Evolutionary conservation across 1,284 basidiomycete species (phyloP), one percentile per base, ranked within the genome.

Genomic region (Ustilago nuda): DNA sequence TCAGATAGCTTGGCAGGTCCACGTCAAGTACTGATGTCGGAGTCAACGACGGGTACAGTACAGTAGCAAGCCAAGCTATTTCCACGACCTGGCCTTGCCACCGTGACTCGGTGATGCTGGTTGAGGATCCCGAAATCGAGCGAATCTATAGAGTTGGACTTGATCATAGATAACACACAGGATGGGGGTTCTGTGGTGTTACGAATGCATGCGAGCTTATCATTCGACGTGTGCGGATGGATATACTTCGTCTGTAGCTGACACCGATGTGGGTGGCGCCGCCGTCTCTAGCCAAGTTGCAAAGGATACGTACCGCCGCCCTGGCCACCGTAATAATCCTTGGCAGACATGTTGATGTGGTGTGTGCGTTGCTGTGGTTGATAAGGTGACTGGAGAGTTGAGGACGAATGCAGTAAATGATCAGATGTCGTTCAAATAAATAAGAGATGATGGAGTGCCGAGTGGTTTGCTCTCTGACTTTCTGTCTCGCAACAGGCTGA

Each of bases 311-410:
- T 73, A 76, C 74, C 75, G 55, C 66, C 68, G 19, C 56, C 61
- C 48, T 69, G 66, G 43, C 76, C 76, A 43, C 76, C 76, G 72
- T 78, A 78, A 62, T 78, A 78, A 56, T 78, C 76, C 68, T 78
- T 78, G 54, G 71, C 72, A 55, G 76, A 78, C 76, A 78, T 78
- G 37, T 62, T 51, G 58, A 54, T 39, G 27, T 35, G 30, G 35
- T 23, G 2, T 33, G 6, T n/a, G 23, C 23, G 23, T 27, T 27
- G 23, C 23, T 27, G 45, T 12, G 19, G 41, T 48, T 6, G 39
- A 23, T 36, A 41, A 19, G 30, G 19, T 23, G 46, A 27, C 51
- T 19, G 27, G 46, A 32, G 43, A 19, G 6, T 45, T 15, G 43
- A 45, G 43, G 13, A 37, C 17, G 32, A 32, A n/a, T 8, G 27